Evolutionary conservation across 2,329 filamentous ascomycete species (phyloP).

Genomic region (Arthrobotrys musiformis): DNA sequence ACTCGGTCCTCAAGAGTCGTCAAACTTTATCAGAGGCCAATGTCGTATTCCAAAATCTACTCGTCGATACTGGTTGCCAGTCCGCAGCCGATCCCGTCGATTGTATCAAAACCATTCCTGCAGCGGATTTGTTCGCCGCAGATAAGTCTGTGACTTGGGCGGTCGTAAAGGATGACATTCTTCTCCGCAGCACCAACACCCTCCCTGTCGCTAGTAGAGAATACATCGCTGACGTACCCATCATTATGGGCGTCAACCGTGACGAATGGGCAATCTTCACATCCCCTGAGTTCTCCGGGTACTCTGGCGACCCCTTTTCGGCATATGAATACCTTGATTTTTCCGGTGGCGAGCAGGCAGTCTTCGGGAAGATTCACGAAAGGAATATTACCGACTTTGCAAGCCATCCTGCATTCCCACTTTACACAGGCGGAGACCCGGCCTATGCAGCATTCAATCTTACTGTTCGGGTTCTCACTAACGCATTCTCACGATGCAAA

Average conservation of each 20-base stretch:
- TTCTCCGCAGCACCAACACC: conserved; percentile 50
- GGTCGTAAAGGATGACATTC: conserved; percentile 60
- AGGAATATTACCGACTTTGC: conserved; percentile 56
- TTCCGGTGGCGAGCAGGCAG: conserved; percentile 44
- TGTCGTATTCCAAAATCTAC: not conserved
- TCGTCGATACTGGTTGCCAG: conserved; percentile 4
- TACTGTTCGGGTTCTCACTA: conserved; percentile 61
- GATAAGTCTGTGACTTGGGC: not conserved
- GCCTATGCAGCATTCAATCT: conserved; percentile 61
- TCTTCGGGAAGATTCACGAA: conserved; percentile 20
- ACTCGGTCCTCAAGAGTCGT: not conserved
- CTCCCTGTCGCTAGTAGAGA: conserved; percentile 60
- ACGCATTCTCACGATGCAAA: conserved; percentile 62
- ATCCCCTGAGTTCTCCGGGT: conserved; percentile 58
- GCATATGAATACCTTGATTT: conserved; percentile 53
- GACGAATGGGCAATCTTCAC: conserved; percentile 62
- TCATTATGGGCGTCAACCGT: conserved; percentile 63
- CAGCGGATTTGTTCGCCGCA: not conserved
- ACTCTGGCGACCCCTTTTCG: conserved; percentile 55
- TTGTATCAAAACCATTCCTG: conserved; percentile 14
- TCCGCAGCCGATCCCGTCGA: conserved; percentile 1
- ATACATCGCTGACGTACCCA: conserved; percentile 59
- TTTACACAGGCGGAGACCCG: conserved; percentile 40
- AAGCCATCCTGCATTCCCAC: conserved; percentile 53
- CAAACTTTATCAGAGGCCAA: conserved; percentile 19